Evolutionary conservation across 495 filamentous ascomycete species (phyloP).

Genomic region (Talaromyces thailandensis): DNA sequence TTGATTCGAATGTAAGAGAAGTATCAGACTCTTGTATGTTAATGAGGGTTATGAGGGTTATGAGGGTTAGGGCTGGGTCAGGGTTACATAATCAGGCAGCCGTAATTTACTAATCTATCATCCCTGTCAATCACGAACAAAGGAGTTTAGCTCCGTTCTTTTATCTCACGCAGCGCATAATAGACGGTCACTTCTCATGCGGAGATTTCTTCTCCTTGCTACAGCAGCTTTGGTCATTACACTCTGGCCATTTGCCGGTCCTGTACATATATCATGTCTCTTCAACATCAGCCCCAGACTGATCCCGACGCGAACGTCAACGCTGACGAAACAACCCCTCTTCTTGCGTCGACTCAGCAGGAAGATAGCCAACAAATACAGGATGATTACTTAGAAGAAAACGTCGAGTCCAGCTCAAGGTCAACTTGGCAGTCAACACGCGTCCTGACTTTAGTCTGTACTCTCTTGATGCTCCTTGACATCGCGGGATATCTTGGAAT

Average conservation of each 20-base stretch:
- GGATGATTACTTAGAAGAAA: background rate
- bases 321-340: background rate
- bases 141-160: too few relatives aligned
- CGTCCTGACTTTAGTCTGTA: background rate
- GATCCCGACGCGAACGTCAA: background rate
- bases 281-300: background rate
- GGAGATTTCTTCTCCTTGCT: background rate
- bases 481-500: constrained; percentile 18
- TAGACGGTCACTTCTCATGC: background rate
- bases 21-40: too few relatives aligned
- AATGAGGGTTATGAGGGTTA: too few relatives aligned
- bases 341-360: background rate
- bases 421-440: background rate
- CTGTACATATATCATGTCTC: background rate
- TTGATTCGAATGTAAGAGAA: too few relatives aligned
- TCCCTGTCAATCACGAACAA: too few relatives aligned
- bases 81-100: too few relatives aligned
- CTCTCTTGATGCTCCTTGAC: background rate
- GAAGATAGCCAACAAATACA: background rate
- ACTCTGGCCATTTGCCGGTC: background rate
- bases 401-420: background rate
- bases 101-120: too few relatives aligned
- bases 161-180: too few relatives aligned
- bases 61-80: too few relatives aligned
- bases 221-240: background rate